Base-by-base conservation (phyloP, 1,284 basidiomycete species). In the Amylostereum chailletii region DNA sequence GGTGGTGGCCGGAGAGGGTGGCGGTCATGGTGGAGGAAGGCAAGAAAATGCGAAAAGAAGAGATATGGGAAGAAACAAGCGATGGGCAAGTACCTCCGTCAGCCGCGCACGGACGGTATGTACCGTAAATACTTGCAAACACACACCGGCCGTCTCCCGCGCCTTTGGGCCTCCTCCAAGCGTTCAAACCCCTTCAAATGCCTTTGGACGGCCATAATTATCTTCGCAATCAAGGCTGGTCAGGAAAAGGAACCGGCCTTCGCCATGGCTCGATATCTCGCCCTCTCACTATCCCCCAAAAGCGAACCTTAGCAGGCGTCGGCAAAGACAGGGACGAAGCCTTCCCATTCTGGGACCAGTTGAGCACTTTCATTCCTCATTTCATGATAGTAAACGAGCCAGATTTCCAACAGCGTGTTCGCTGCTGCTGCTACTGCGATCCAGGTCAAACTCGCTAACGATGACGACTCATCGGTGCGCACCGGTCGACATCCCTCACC, bases 341-440 rank as follows among this genome's bases (percentile, higher is more conserved):
- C 0, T 92, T 94, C 62, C 90, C 90, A 44, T 96, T 95, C 77
- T 96, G 92, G 92, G 92, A 96, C 65, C 90, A 94, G 91, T 94
- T 59, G 65, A 86, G 77, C 45, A 41, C 31, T 49, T 42, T 26
- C 49, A 34, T 29, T 41, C 37, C 43, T 49, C 27, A 42, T 32
- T 36, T 39, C 3, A 44, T 43, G 4, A 11, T 31, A 45, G 44
- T 50, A 38, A 41, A 32, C 32, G 39, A 45, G 38, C 3, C 32
- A 41, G 8, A 39, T 44, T 30, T 43, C 46, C n/a, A 49, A 0
- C 39, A 53, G 52, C 27, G n/a, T 53, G 34, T 53, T 47, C 37
- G 33, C 51, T 2, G 52, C 48, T 2, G 52, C 52, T 19, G 82
- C 87, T 0, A 85, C 83, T 53, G 79, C 83, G 40, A 90, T 92